phyloP scores from a whole-genome alignment of 73 alveolate genomes.

The Stentor roeselii region DNA sequence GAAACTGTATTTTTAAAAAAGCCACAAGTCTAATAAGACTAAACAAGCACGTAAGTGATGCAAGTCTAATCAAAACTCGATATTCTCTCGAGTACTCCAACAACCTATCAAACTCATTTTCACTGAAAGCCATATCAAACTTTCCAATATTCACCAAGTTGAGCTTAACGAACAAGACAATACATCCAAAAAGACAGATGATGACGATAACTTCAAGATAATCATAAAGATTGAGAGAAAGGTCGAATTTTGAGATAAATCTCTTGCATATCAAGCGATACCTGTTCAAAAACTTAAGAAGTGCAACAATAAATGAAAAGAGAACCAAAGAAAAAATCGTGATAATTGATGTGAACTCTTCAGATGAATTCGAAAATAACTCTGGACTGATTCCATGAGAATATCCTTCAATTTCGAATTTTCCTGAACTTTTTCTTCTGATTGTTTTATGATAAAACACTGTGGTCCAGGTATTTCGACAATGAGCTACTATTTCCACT shows the following conservation, averaged over 20 bases:
- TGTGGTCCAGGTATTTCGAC: constrained; percentile 38
- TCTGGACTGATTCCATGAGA: constrained; percentile 23
- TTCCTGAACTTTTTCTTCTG: constrained; percentile 42
- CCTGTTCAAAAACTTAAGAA: neutral
- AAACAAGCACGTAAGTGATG: constrained; percentile 41
- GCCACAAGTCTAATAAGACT: constrained; percentile 45
- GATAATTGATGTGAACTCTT: neutral
- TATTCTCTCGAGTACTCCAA: neutral
- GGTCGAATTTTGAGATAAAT: constrained; percentile 21
- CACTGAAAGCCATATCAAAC: constrained; percentile 31
- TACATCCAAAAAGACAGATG: constrained; percentile 27
- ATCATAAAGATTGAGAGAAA: constrained; percentile 28
- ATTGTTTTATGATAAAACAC: constrained; percentile 20
- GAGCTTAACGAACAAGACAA: neutral
- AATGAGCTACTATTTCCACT: constrained; percentile 50
- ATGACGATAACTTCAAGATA: constrained; percentile 35
- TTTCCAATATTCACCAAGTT: constrained; percentile 18
- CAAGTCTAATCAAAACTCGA: constrained; percentile 31
- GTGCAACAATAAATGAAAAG: constrained; percentile 16
- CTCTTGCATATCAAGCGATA: constrained; percentile 1
- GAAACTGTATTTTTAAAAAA: constrained; percentile 53
- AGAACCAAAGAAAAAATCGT: neutral
- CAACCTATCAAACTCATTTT: constrained; percentile 35
- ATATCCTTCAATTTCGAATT: constrained; percentile 7
- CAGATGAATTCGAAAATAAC: neutral